A percentile compares a stretch with the other conserved stretches of the same genome.
Conservation (phyloP, 2,329 filamentous ascomycete genomes). For the Fusarium siculi region DNA sequence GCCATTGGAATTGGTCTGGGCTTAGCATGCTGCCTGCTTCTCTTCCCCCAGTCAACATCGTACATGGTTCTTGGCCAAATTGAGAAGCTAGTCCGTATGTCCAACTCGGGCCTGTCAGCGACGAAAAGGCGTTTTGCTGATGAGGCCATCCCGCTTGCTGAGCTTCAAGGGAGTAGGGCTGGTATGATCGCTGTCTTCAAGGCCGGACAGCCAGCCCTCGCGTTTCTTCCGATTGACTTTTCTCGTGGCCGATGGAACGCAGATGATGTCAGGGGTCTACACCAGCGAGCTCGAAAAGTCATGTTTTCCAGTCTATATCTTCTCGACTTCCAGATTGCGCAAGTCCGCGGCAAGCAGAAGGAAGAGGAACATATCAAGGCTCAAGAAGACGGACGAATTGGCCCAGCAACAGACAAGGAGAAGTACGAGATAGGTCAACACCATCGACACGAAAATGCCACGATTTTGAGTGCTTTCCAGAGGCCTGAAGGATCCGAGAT, state of each 20-base stretch:
- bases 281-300: constrained; percentile 50
- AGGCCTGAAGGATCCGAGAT: constrained; percentile 50
- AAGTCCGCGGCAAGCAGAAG: constrained; percentile 38
- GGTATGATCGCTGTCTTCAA: constrained; percentile 51
- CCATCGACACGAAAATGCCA: constrained; percentile 47
- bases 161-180: constrained; percentile 44
- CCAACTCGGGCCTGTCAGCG: constrained; percentile 47
- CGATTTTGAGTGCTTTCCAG: constrained; percentile 51
- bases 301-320: constrained; percentile 50
- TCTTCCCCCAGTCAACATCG: constrained; percentile 63
- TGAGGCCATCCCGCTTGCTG: constrained; percentile 39
- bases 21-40: constrained; percentile 54
- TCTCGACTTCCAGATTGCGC: constrained; percentile 56
- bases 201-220: constrained; percentile 51
- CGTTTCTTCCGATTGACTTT: constrained; percentile 59
- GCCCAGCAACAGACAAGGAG: constrained; percentile 2
- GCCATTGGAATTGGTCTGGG: constrained; percentile 59
- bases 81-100: constrained; percentile 45
- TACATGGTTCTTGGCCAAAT: constrained; percentile 52
- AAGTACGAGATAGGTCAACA: constrained; percentile 31
- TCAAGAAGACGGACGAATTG: background rate
- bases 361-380: constrained; percentile 15
- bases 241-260: constrained; percentile 58
- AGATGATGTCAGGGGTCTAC: constrained; percentile 53
- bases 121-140: constrained; percentile 41